Conservation (phyloP, 1,284 basidiomycete species). For the Inonotus obliquus region DNA sequence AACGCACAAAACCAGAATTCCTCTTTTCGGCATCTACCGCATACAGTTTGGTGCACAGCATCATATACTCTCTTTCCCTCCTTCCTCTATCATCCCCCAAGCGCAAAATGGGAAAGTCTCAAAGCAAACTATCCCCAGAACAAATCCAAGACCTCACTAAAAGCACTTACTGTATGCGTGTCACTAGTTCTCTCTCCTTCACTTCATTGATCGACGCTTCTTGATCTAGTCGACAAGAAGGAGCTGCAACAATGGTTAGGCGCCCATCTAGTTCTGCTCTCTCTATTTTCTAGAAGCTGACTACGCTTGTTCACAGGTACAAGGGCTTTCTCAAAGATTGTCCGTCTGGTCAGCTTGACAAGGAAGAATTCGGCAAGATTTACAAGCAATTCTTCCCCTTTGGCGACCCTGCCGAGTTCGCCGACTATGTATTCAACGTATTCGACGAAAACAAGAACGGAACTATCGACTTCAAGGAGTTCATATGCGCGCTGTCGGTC, state of each 20-base stretch:
- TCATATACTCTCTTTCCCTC: neutral
- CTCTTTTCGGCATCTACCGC: slow-evolving; percentile 3
- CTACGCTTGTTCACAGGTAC: slow-evolving; percentile 60
- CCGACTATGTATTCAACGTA: slow-evolving; percentile 98
- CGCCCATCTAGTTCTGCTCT: slow-evolving; percentile 17
- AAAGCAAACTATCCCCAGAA: slow-evolving; percentile 93
- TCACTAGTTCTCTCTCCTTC: slow-evolving; percentile 16
- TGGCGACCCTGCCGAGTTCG: slow-evolving; percentile 95
- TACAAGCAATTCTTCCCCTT: slow-evolving; percentile 99
- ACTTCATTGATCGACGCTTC: slow-evolving; percentile 22
- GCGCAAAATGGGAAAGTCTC: slow-evolving; percentile 85
- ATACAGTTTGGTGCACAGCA: neutral
- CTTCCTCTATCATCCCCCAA: neutral
- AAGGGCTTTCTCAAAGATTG: slow-evolving; percentile 99
- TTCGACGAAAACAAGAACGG: slow-evolving; percentile 96
- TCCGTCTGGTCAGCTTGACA: slow-evolving; percentile 95
- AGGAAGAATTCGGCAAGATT: slow-evolving; percentile 94
- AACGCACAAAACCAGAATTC: neutral
- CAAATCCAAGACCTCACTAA: slow-evolving; percentile 96
- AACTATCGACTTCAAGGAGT: slow-evolving; percentile 97
- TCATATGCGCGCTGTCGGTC: slow-evolving; percentile 95
- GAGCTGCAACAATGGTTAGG: slow-evolving; percentile 96
- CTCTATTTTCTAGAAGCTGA: slow-evolving; percentile 14
- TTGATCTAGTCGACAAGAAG: slow-evolving; percentile 89
- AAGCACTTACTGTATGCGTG: slow-evolving; percentile 92